Base-by-base conservation (phyloP, 306 rosid genomes). In the Argentina anserina region DNA sequence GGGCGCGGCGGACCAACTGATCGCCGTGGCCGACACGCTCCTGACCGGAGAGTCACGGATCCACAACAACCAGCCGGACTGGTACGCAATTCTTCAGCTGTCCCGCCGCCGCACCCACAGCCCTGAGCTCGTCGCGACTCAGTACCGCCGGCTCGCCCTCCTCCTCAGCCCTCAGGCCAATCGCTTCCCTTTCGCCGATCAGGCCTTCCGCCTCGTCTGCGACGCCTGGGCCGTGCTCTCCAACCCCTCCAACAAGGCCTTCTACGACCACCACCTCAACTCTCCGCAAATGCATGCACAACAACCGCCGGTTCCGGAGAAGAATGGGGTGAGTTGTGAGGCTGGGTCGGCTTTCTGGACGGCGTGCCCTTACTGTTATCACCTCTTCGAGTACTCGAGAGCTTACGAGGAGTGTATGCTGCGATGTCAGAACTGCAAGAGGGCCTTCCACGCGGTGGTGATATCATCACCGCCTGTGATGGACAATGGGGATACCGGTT, bases 221-320 rank as follows among this genome's bases (percentile, higher is more conserved):
- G 99, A 94, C 45, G 96, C 96, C 0, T 94, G 99, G 99, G 58
- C 85, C 20, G 82, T 94, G 2, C 88, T 94, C 33, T 89, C 92
- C 0, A 83, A 88, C 72, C 86, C 89, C 0, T 36, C 76, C n/a
- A 86, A 81, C 70, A 94, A 88, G 61, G 78, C 89, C 1, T 5
- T 85, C 23, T 91, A 85, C 55, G 97, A 94, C 58, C 81, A 81
- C 63, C 90, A 90, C 59, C 75, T 86, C 60, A 76, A 80, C 17
- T 81, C 70, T 31, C 28, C 69, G 37, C 79, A 80, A 13, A 53
- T 72, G 61, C 70, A 80, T 71, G 73, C 69, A 5, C 68, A 41
- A 0, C 79, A 34, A 6, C 76, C 33, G 25, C 79, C 63, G 4
- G 21, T 12, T 7, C 79, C 45, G 3, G 37, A 26, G 3, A 46